These are phyloP conservation scores for Pythium chondricola DNA, from an alignment of 352 stramenopile species.

Conservation along the genomic window DNA sequence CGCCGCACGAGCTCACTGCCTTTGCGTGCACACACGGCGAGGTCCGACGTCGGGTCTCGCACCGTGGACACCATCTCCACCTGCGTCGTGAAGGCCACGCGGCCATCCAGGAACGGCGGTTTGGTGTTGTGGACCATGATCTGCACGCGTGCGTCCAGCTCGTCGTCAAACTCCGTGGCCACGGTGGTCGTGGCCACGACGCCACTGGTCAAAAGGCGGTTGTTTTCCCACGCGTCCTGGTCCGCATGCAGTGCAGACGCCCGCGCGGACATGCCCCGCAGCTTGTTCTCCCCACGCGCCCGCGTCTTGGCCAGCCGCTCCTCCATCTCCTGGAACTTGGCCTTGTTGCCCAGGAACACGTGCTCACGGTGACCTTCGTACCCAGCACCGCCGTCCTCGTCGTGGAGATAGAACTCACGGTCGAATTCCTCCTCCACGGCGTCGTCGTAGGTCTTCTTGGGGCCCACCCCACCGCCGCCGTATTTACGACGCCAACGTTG, in stretches of 20 bases:
- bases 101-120: constrained; percentile 94
- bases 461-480: constrained; percentile 5
- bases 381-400: constrained; percentile 63
- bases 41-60: constrained; percentile 93
- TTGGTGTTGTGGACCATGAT: constrained; percentile 98
- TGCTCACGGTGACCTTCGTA: constrained; percentile 52
- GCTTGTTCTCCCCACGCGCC: constrained; percentile 81
- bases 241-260: constrained; percentile 92
- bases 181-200: constrained; percentile 76
- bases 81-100: constrained; percentile 94
- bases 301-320: constrained; percentile 80
- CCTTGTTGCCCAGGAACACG: constrained; percentile 88
- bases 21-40: constrained; percentile 93
- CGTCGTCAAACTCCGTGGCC: constrained; percentile 89
- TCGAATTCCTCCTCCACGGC: constrained; percentile 91
- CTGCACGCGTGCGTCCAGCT: constrained; percentile 92
- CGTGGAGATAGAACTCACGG: constrained; percentile 93
- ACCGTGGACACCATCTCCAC: constrained; percentile 94
- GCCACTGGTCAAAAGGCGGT: constrained; percentile 93
- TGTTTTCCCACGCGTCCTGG: constrained; percentile 98
- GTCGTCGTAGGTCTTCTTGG: constrained; percentile 80
- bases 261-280: constrained; percentile 85
- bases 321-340: constrained; percentile 90
- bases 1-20: constrained; percentile 84
- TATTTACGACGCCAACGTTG: neutral